Percentiles rank a stretch among this genome's conserved stretches.
Conservation (phyloP, 169 alveolate species). For the Eimeria maxima region DNA sequence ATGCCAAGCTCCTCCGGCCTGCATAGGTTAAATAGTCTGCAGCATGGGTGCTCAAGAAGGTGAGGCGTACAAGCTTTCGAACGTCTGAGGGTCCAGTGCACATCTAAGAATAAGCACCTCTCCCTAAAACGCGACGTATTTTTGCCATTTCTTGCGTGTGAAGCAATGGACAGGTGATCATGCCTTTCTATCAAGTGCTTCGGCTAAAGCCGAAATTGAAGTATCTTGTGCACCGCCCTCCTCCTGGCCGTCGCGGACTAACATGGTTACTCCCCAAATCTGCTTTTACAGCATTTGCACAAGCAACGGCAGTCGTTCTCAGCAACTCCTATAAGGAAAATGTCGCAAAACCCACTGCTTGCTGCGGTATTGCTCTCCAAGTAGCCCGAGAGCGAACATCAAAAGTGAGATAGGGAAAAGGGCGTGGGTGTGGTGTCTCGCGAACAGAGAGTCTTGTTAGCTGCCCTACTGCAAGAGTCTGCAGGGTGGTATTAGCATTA, state of each 20-base stretch:
- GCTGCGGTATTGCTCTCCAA: conserved; percentile 66
- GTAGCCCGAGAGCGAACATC: conserved; percentile 64
- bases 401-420: conserved; percentile 14
- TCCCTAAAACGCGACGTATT: not conserved
- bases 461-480: conserved; percentile 49
- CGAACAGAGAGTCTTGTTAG: conserved; percentile 49
- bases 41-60: not conserved
- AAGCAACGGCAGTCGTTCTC: not conserved
- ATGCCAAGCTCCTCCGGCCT: conserved; percentile 58
- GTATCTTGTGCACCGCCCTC: not conserved
- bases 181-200: conserved; percentile 45
- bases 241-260: conserved; percentile 28
- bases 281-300: not conserved
- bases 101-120: conserved; percentile 65
- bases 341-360: conserved; percentile 16
- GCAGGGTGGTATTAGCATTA: not conserved
- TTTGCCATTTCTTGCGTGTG: not conserved
- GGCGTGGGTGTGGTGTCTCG: conserved; percentile 56
- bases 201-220: conserved; percentile 38
- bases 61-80: conserved; percentile 36
- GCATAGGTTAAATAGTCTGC: not conserved
- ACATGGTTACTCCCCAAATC: conserved; percentile 61
- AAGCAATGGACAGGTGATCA: not conserved
- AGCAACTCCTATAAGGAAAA: not conserved
- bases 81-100: conserved; percentile 49